phyloP scores from a whole-genome alignment of 1,284 basidiomycete genomes.

The Trichosporon ovoides region DNA sequence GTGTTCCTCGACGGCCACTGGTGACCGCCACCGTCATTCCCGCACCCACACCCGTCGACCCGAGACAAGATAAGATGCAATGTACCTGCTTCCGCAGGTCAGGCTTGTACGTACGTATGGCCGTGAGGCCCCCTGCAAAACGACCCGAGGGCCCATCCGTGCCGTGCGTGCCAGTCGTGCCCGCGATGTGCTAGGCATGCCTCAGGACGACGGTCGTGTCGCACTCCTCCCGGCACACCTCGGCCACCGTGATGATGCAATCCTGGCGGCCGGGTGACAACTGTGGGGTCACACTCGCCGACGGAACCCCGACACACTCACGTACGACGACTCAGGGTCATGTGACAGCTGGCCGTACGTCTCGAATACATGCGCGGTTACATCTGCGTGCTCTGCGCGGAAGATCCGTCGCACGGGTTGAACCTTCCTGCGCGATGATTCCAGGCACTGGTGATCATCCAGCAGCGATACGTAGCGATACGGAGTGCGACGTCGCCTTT shows the following conservation, averaged over 20 bases:
- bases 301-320: no score
- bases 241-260: no score
- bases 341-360: no score
- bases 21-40: not conserved
- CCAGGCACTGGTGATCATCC: no score
- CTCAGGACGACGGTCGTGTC: not conserved
- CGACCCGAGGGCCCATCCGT: not conserved
- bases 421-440: no score
- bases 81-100: conserved; percentile 1
- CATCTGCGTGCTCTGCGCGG: no score
- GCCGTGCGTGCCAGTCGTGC: not conserved
- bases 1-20: not conserved
- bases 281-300: not conserved
- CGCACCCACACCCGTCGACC: not conserved
- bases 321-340: no score
- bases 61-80: conserved; percentile 1
- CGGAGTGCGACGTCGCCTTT: no score
- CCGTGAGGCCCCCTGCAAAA: not conserved
- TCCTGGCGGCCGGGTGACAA: not conserved
- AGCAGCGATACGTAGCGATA: no score
- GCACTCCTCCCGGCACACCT: no score
- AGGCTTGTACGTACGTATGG: not conserved
- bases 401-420: no score
- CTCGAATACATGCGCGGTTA: no score
- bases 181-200: not conserved